phyloP scores from a whole-genome alignment of 306 rosid genomes.

The Albizia julibrissin region DNA sequence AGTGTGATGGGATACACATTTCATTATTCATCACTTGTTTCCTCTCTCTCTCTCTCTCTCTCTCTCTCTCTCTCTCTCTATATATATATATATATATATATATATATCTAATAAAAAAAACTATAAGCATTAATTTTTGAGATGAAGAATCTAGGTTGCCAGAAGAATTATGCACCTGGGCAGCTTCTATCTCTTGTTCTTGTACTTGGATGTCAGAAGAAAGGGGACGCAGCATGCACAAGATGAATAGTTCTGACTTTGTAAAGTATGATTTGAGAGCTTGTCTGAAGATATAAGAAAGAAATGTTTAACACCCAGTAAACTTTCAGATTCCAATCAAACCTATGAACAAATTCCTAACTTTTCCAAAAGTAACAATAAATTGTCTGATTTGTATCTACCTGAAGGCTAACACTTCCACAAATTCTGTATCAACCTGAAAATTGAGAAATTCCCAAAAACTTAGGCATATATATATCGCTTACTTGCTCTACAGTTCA shows the following conservation, averaged over 20 bases:
- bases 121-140: background rate
- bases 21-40: background rate
- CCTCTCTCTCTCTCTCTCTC: background rate
- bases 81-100: no score
- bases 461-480: background rate
- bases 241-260: slow-evolving; percentile 73
- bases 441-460: slow-evolving; percentile 30
- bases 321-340: background rate
- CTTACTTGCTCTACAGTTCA: background rate
- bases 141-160: background rate
- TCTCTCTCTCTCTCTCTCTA: no score
- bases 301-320: background rate
- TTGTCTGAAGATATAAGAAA: slow-evolving; percentile 46
- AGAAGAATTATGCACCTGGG: slow-evolving; percentile 47
- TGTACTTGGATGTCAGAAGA: slow-evolving; percentile 63
- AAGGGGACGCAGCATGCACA: slow-evolving; percentile 73
- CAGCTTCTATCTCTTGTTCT: slow-evolving; percentile 63
- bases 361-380: slow-evolving; percentile 4
- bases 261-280: slow-evolving; percentile 58
- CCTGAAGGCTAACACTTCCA: slow-evolving; percentile 77
- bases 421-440: slow-evolving; percentile 75
- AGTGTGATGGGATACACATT: background rate
- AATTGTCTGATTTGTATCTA: slow-evolving; percentile 27
- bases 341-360: background rate
- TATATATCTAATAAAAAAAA: background rate